These are phyloP conservation scores for Xylariaceae sp. DNA, from an alignment of 2,329 filamentous ascomycete genomes.

Conservation along the genomic window DNA sequence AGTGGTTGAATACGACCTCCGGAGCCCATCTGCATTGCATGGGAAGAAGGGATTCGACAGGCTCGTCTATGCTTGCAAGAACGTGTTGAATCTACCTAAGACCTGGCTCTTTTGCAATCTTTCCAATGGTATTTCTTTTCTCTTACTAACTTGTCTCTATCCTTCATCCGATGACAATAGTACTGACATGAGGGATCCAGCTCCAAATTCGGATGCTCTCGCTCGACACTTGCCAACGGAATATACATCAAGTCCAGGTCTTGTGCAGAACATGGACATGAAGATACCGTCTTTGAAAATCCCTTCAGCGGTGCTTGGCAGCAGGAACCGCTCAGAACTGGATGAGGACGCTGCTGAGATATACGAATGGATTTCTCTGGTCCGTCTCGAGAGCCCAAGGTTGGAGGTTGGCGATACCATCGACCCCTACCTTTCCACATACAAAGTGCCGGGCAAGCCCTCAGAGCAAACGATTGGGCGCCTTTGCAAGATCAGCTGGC, in stretches of 20 bases:
- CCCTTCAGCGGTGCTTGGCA: slow-evolving; percentile 28
- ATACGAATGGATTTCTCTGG: slow-evolving; percentile 72
- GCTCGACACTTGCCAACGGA: slow-evolving; percentile 38
- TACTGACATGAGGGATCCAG: slow-evolving; percentile 31
- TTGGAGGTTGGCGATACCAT: slow-evolving; percentile 52
- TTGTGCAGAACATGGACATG: slow-evolving; percentile 26
- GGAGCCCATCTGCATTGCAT: slow-evolving; percentile 67
- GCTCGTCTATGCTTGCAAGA: slow-evolving; percentile 70
- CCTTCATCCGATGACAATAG: neutral
- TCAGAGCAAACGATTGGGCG: slow-evolving; percentile 23
- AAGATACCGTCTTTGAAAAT: slow-evolving; percentile 32
- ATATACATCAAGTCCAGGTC: slow-evolving; percentile 34
- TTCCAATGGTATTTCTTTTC: slow-evolving; percentile 37
- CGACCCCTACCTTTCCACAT: slow-evolving; percentile 65
- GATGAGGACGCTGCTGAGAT: slow-evolving; percentile 59
- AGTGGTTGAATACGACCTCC: slow-evolving; percentile 76
- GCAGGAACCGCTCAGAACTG: slow-evolving; percentile 43
- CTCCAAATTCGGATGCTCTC: slow-evolving; percentile 45
- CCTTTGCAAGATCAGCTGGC: slow-evolving; percentile 52
- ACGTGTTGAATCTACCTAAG: slow-evolving; percentile 61
- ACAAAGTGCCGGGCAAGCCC: slow-evolving; percentile 47
- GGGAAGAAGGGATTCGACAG: slow-evolving; percentile 81
- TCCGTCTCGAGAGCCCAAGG: slow-evolving; percentile 60
- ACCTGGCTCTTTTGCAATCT: slow-evolving; percentile 77
- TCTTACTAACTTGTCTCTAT: neutral